These are phyloP conservation scores for Botrytis squamosa DNA, from an alignment of 2,329 filamentous ascomycete species.

Conservation along the genomic window DNA sequence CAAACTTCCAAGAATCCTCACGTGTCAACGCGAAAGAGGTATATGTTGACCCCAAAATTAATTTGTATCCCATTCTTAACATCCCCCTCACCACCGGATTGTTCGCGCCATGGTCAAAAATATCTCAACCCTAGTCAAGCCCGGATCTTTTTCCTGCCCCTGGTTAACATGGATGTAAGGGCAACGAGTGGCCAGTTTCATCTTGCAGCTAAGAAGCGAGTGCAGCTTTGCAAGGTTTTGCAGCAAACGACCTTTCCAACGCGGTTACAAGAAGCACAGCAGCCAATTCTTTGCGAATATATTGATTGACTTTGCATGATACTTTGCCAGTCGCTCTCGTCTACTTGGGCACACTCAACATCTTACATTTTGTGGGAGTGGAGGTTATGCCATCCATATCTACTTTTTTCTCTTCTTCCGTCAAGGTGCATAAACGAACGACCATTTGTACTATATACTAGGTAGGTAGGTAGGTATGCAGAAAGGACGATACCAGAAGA, in stretches of 20 bases:
- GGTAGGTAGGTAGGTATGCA: not conserved
- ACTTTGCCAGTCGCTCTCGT: not conserved
- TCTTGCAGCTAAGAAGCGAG: not conserved
- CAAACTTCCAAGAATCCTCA: too few species aligned
- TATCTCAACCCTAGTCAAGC: not conserved
- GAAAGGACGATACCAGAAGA: not conserved
- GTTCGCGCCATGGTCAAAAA: not conserved
- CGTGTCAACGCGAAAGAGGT: not conserved
- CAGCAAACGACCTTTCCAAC: not conserved
- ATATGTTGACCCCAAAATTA: not conserved
- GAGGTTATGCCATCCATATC: not conserved
- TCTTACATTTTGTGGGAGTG: not conserved
- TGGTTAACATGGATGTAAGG: not conserved
- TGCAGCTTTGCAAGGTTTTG: not conserved
- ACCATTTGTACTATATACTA: not conserved
- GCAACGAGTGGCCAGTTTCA: conserved; percentile 10
- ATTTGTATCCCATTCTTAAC: not conserved
- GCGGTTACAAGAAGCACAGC: conserved; percentile 13
- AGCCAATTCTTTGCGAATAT: conserved; percentile 7
- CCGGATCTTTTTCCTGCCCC: not conserved
- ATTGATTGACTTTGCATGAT: not conserved
- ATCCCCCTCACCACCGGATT: not conserved
- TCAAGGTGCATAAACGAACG: conserved; percentile 6
- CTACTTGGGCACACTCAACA: not conserved
- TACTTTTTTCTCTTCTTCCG: not conserved